Conservation (phyloP, 2,329 filamentous ascomycete genomes). For the Blastomyces silverae region DNA sequence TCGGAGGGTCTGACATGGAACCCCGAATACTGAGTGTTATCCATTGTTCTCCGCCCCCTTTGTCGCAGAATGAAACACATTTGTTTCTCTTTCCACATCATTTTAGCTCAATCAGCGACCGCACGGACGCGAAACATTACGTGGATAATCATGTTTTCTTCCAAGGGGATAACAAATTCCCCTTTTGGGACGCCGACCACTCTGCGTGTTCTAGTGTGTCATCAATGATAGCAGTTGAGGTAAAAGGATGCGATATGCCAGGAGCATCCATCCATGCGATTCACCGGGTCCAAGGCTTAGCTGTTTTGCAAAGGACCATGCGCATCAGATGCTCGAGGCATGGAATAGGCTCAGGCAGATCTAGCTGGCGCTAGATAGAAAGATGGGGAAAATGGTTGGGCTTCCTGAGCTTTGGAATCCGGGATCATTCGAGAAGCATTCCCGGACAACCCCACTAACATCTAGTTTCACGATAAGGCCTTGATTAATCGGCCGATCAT, state of each 20-base stretch:
- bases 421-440: slow-evolving; percentile 4
- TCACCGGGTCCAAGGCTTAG: neutral
- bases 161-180: neutral
- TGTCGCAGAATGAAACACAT: neutral
- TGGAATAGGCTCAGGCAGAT: neutral
- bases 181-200: neutral
- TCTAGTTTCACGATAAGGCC: slow-evolving; percentile 6
- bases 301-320: neutral
- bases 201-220: neutral
- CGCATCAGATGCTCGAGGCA: neutral
- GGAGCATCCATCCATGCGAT: neutral
- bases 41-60: neutral
- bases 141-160: neutral
- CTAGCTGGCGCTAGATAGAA: neutral
- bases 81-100: neutral
- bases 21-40: neutral
- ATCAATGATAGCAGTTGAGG: neutral
- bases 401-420: neutral
- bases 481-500: slow-evolving; percentile 7
- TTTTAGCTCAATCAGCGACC: neutral
- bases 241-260: neutral
- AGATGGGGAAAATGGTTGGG: too few relatives aligned
- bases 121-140: neutral
- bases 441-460: neutral
- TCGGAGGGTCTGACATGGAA: neutral